Conservation (phyloP, 2,329 filamentous ascomycete genomes). For the Ascocoryne sarcoides region DNA sequence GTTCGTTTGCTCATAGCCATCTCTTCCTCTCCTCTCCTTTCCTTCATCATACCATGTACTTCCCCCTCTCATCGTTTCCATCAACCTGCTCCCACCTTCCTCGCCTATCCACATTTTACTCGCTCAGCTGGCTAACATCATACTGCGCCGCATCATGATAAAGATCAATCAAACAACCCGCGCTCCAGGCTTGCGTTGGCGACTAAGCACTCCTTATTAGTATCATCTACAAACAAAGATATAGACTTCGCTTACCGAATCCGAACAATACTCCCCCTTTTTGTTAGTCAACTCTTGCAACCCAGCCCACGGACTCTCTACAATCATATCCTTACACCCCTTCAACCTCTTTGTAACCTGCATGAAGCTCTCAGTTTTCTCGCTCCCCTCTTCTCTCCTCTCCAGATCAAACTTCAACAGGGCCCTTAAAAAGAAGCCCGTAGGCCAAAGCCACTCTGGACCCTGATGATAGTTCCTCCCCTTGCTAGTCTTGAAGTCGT, state of each 20-base stretch:
- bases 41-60: too few species aligned
- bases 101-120: too few species aligned
- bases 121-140: slow-evolving; percentile 14
- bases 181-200: slow-evolving; percentile 94
- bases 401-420: slow-evolving; percentile 82
- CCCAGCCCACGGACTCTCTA: slow-evolving; percentile 77
- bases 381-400: slow-evolving; percentile 56
- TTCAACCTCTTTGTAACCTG: slow-evolving; percentile 78
- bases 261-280: slow-evolving; percentile 70
- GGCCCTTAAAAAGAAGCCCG: slow-evolving; percentile 88
- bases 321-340: slow-evolving; percentile 78
- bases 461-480: slow-evolving; percentile 97
- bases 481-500: slow-evolving; percentile 85
- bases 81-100: too few species aligned
- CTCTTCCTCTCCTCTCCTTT: too few species aligned
- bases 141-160: slow-evolving; percentile 74
- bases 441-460: slow-evolving; percentile 97
- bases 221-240: slow-evolving; percentile 7
- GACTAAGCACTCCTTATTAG: slow-evolving; percentile 43
- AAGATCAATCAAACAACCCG: slow-evolving; percentile 86
- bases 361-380: slow-evolving; percentile 73
- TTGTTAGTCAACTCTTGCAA: slow-evolving; percentile 90
- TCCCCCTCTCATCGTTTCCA: too few species aligned
- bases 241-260: slow-evolving; percentile 70
- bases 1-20: too few species aligned